A percentile compares a stretch with the other conserved stretches of the same genome.
Conservation (phyloP, 2,329 filamentous ascomycete genomes). For the Cladosporium sp. region DNA sequence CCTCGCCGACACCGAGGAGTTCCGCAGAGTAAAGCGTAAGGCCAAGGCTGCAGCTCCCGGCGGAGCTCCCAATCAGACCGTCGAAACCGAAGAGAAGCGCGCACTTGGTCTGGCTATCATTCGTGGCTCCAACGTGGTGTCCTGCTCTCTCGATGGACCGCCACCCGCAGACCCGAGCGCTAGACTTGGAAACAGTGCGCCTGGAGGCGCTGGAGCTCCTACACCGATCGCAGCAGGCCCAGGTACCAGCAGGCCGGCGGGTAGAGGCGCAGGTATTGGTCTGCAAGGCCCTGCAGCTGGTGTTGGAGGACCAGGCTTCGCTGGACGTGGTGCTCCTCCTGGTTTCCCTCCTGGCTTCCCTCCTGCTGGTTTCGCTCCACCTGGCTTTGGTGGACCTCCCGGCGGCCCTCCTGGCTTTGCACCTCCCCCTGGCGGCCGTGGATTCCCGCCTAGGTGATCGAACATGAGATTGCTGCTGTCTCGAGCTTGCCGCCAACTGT, state of each 20-base stretch:
- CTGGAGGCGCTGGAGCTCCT: slow-evolving; percentile 56
- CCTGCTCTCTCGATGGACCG: slow-evolving; percentile 90
- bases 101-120: slow-evolving; percentile 95
- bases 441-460: slow-evolving; percentile 30
- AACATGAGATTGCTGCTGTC: neutral
- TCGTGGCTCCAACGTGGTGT: slow-evolving; percentile 91
- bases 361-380: slow-evolving; percentile 33
- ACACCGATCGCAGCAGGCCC: slow-evolving; percentile 77
- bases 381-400: slow-evolving; percentile 39
- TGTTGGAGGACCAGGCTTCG: slow-evolving; percentile 75
- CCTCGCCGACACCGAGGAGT: slow-evolving; percentile 97
- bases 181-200: slow-evolving; percentile 75
- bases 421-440: slow-evolving; percentile 52
- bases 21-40: slow-evolving; percentile 77
- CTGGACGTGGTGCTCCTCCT: slow-evolving; percentile 48
- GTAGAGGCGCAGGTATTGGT: slow-evolving; percentile 73
- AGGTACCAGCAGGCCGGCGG: slow-evolving; percentile 87
- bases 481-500: neutral
- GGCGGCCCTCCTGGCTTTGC: slow-evolving; percentile 24
- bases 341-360: slow-evolving; percentile 41
- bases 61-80: slow-evolving; percentile 53
- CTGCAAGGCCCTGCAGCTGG: slow-evolving; percentile 87
- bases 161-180: slow-evolving; percentile 91
- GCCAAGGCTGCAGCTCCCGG: slow-evolving; percentile 63
- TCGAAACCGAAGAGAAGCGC: slow-evolving; percentile 94